Base-by-base conservation (phyloP, 1,284 basidiomycete genomes). In the Mycosarcoma maydis region DNA sequence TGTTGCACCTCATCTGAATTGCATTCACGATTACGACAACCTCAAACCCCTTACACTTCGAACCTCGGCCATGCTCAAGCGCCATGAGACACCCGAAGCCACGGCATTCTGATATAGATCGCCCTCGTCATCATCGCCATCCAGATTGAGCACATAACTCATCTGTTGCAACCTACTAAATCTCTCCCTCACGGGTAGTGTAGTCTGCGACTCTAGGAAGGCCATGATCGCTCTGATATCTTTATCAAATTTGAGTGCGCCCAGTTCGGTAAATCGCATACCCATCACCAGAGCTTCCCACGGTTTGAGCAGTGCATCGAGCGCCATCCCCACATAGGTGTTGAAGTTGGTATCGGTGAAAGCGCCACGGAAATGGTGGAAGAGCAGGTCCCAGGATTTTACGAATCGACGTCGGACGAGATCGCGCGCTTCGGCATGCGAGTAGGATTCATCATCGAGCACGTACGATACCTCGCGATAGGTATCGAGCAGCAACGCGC, bases 161-260 rank as follows among this genome's bases (percentile, higher is more conserved):
- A 98, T 91, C 83, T 98, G 96, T 77, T 95, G 92, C 55, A 99
- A 83, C 19, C 95, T 85, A 20, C 90, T 85, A 80, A 98, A 97
- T 80, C 93, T 94, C 74, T 97, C 94, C 57, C 95, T 85, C 2
- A 84, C 47, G 11, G 92, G 92, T 80, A 92, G 92, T 1, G 87
- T 86, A 5, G 91, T 92, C 79, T 96, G 94, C 1, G 89, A 87
- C 0, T 90, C 89, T 16, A 99, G 86, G 82, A 91, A 93, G 3
- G 88, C 87, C 13, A 88, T 89, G 59, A 98, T 87, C 2, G 90
- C 87, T 30, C 96, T 87, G 34, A 98, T 84, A 81, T 99, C 96
- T 26, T 91, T 88, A 78, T 99, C 96, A 80, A 97, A 96, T 14
- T 93, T 90, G 60, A 98, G 90, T 3, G 94, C 94, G n/a, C 96